These are phyloP conservation scores for Lanmaoa rubissima DNA, from an alignment of 768 basidiomycete genomes.

Conservation along the genomic window DNA sequence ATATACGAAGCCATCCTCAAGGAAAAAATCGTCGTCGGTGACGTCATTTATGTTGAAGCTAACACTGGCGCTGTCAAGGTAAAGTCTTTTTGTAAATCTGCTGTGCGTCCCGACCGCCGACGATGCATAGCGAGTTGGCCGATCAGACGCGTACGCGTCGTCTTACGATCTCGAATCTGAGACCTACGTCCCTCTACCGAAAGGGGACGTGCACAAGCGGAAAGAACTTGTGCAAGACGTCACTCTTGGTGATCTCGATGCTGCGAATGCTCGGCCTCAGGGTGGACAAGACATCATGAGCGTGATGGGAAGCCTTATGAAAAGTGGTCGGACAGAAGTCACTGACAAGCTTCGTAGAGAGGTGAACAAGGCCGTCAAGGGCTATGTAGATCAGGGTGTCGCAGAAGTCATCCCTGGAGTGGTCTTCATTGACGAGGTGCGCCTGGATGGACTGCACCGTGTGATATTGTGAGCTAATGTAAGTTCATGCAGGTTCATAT, in stretches of 20 bases:
- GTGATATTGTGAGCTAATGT: slow-evolving; percentile 2
- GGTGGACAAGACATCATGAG: slow-evolving; percentile 99
- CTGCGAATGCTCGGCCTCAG: slow-evolving; percentile 93
- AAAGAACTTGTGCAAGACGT: slow-evolving; percentile 96
- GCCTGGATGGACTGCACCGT: slow-evolving; percentile 16
- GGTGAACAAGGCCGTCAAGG: slow-evolving; percentile 96
- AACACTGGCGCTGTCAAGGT: slow-evolving; percentile 96
- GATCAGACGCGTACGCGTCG: slow-evolving; percentile 96
- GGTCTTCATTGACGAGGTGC: slow-evolving; percentile 96
- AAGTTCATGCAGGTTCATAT: slow-evolving; percentile 80
- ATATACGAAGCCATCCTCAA: slow-evolving; percentile 98
- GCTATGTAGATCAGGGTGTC: slow-evolving; percentile 97
- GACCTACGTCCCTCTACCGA: slow-evolving; percentile 96
- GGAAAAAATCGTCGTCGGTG: slow-evolving; percentile 94
- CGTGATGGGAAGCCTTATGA: slow-evolving; percentile 91
- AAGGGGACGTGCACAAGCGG: slow-evolving; percentile 94
- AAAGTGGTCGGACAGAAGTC: slow-evolving; percentile 91
- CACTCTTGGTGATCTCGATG: slow-evolving; percentile 91
- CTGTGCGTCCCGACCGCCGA: not conserved
- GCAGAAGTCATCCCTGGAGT: slow-evolving; percentile 98
- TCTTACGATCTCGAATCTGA: slow-evolving; percentile 98
- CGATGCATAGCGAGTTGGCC: slow-evolving; percentile 74
- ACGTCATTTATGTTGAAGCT: slow-evolving; percentile 93
- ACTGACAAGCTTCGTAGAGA: slow-evolving; percentile 95
- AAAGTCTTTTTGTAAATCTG: slow-evolving; percentile 15